Evolutionary conservation across 2,329 filamentous ascomycete species (phyloP), one percentile per base, ranked within the genome.

Genomic region (Trichoderma atrobrunneum): DNA sequence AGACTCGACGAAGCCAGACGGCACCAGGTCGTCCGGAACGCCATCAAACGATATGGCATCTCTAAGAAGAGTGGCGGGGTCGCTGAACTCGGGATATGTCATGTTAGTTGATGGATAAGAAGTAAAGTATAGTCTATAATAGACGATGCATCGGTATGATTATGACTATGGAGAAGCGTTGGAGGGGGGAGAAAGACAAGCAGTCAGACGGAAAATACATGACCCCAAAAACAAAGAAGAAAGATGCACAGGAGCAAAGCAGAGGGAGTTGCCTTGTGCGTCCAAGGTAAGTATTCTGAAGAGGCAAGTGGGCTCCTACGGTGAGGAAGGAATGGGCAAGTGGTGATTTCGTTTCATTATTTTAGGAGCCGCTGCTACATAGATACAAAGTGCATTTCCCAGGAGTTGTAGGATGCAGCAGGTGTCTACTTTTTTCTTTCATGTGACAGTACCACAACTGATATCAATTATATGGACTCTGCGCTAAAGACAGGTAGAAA

Each of bases 381-480:
- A 67, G 18, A 12, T 60, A 61, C 39, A 63, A 43, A 18, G 10
- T 51, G 51, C 43, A 51, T 16, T 57, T 48, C 26, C 69, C 69
- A 67, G 63, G 51, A 61, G 60, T 14, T 68, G 68, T 63, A 57
- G 24, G 30, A 64, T 73, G 69, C 63, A 71, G 63, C 43, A 73
- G 64, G 70, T 14, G 43, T 36, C 54, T 68, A 75, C 72, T 43
- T 57, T 56, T 39, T 24, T 68, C 21, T 36, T 60, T 60, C 28
- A 72, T 65, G 68, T 68, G 69, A 75, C 76, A 77, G 73, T 77
- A 78, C 77, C 77, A 76, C 75, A 77, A 78, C 78, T 79, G 77
- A 76, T 78, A 80, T 81, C 75, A 79, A 79, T 81, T 81, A 78
- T 79, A 77, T 79, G 73, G 76, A 77, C 76, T 79, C 75, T 75